Percentiles rank a stretch among this genome's conserved stretches.
Evolutionary conservation across 768 basidiomycete species (phyloP).

Genomic region (Leccinum incarnatum): DNA sequence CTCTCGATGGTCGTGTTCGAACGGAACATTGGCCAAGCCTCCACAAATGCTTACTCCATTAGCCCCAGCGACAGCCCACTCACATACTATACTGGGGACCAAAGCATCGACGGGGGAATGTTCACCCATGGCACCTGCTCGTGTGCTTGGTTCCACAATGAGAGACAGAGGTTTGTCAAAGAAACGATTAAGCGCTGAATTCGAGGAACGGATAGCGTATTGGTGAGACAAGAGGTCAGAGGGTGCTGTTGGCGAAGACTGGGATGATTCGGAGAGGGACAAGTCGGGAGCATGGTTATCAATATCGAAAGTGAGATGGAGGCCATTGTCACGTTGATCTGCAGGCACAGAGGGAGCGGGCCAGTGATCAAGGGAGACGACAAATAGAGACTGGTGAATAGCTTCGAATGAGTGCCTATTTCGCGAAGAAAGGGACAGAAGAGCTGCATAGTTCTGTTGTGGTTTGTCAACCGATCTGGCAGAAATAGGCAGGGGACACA

Average conservation of each 20-base stretch:
- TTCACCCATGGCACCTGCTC: slow-evolving; percentile 86
- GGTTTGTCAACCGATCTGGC: not conserved
- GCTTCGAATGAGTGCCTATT: slow-evolving; percentile 61
- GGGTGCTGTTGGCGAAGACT: slow-evolving; percentile 6
- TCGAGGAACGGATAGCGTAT: slow-evolving; percentile 64
- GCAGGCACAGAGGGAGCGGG: slow-evolving; percentile 36
- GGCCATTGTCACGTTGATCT: slow-evolving; percentile 13
- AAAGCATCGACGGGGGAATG: slow-evolving; percentile 90
- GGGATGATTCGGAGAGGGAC: slow-evolving; percentile 8
- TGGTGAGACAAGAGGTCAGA: slow-evolving; percentile 66
- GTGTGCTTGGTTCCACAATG: slow-evolving; percentile 79
- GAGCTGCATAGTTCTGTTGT: slow-evolving; percentile 59
- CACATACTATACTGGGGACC: slow-evolving; percentile 81
- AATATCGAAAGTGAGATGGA: slow-evolving; percentile 36
- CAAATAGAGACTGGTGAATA: slow-evolving; percentile 75
- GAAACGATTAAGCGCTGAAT: slow-evolving; percentile 76
- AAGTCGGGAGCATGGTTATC: slow-evolving; percentile 5
- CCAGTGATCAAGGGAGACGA: slow-evolving; percentile 77
- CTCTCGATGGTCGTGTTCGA: slow-evolving; percentile 6
- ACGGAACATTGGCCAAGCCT: slow-evolving; percentile 46
- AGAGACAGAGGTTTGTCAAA: slow-evolving; percentile 86
- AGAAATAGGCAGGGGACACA: not conserved
- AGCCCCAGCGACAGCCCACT: slow-evolving; percentile 61
- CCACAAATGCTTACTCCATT: slow-evolving; percentile 34
- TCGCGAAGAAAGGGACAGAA: slow-evolving; percentile 61